These are phyloP conservation scores for Russula olivacea DNA, from an alignment of 768 basidiomycete genomes.

Conservation along the genomic window DNA sequence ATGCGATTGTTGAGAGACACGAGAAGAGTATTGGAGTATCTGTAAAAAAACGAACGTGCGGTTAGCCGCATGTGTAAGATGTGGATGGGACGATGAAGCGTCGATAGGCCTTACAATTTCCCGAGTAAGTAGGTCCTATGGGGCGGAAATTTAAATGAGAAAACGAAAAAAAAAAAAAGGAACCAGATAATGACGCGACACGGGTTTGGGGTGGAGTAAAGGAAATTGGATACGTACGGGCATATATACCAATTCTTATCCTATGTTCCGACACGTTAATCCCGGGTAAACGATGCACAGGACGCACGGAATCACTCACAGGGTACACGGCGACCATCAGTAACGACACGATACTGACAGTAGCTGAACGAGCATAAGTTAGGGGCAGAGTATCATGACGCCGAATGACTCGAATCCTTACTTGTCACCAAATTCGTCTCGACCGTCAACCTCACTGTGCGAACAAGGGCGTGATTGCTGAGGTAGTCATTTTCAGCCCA, in stretches of 20 bases:
- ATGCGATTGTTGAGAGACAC: slow-evolving; percentile 27
- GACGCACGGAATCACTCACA: not conserved
- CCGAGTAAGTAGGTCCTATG: slow-evolving; percentile 8
- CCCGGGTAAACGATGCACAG: not conserved
- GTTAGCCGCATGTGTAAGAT: not conserved
- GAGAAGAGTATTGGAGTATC: slow-evolving; percentile 29
- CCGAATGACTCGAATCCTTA: not conserved
- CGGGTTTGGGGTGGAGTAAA: not conserved
- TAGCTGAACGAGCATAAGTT: not conserved
- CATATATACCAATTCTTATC: not conserved
- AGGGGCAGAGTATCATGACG: not conserved
- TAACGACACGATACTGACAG: not conserved
- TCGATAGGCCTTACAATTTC: slow-evolving; percentile 8
- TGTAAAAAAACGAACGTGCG: not conserved
- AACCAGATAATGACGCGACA: too few species aligned
- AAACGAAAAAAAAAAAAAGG: too few species aligned
- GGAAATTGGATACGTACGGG: not conserved
- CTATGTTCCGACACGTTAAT: not conserved
- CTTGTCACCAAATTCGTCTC: slow-evolving; percentile 28
- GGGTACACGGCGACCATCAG: not conserved
- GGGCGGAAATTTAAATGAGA: not conserved
- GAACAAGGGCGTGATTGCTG: slow-evolving; percentile 14
- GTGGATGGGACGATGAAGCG: not conserved
- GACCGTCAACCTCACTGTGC: slow-evolving; percentile 26
- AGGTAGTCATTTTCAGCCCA: not conserved